Evolutionary conservation across 306 rosid genomes (phyloP), one percentile per base, ranked within the genome.

Genomic region (Nissolia schottii): DNA sequence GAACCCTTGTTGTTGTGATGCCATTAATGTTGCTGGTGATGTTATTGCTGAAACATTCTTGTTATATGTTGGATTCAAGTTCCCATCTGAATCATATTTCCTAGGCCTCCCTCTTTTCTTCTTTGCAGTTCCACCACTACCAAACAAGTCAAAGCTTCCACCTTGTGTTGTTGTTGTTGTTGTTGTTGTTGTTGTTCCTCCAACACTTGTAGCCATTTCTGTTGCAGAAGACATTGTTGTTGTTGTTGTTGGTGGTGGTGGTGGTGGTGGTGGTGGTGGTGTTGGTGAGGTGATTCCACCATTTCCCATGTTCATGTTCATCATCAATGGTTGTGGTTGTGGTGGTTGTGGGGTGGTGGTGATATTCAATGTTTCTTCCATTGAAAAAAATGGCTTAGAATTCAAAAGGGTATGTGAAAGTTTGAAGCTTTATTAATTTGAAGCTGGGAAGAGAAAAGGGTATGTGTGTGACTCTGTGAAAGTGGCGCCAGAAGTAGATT

Each of bases 41-140:
- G 51, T 10, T 46, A 48, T 13, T 31, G 67, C 15, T 2, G 55
- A 24, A 32, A 76, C 77, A 65, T 67, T 70, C 67, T 18, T 32
- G 63, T 29, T 56, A 61, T 79, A 82, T 18, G 70, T 51, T 40
- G 60, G 1, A 16, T 80, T 83, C 53, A 87, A 70, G 77, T 88
- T 92, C 74, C 96, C 90, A 23, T 87, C 88, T 16, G 91, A 64
- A 9, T 90, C 96, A 51, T 93, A 90, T 76, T 93, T 90, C 72
- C 96, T 90, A 0, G 96, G 96, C 67, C 93, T 86, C 40, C 96
- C 98, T 77, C 96, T 87, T 58, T 87, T 93, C 87, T 90, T 93
- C 56, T 84, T 34, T 1, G 4, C n/a, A n/a, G n/a, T n/a, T n/a
- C n/a, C n/a, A n/a, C n/a, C n/a, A n/a, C n/a, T 88, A 64, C 83